Evolutionary conservation across 2,329 filamentous ascomycete genomes (phyloP).

Genomic region (Claviceps arundinis): DNA sequence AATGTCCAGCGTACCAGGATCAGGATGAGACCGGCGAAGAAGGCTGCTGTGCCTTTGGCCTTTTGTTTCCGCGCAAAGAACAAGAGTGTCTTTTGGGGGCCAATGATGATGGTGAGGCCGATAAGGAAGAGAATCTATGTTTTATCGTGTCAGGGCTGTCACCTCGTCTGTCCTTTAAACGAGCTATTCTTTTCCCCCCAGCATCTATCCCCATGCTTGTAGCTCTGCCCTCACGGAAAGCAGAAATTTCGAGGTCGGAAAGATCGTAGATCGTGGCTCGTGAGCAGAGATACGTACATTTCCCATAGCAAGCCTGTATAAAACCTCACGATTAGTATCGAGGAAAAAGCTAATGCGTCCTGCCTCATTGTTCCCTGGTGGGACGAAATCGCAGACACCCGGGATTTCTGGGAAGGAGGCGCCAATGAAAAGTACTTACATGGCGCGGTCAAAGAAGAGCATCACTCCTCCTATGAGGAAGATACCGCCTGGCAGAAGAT

Average conservation of each 20-base stretch:
- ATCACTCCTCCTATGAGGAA: constrained; percentile 91
- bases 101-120: constrained; percentile 91
- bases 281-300: constrained; percentile 46
- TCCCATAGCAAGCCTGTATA: constrained; percentile 79
- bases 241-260: background rate
- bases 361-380: background rate
- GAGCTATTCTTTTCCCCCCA: constrained; percentile 1
- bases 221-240: constrained; percentile 3
- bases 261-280: background rate
- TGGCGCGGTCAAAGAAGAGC: constrained; percentile 94
- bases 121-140: constrained; percentile 91
- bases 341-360: background rate
- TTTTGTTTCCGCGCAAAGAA: constrained; percentile 96
- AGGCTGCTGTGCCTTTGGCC: constrained; percentile 78
- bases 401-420: background rate
- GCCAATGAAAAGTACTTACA: constrained; percentile 44
- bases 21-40: constrained; percentile 67
- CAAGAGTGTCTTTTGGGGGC: constrained; percentile 73
- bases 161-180: background rate
- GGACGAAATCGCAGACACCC: no score
- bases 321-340: background rate
- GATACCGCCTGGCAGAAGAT: constrained; percentile 55
- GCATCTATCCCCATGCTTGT: background rate
- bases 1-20: constrained; percentile 88
- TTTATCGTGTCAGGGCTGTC: constrained; percentile 7